Evolutionary conservation across 768 basidiomycete species (phyloP).

Genomic region (Paxillus involutus): DNA sequence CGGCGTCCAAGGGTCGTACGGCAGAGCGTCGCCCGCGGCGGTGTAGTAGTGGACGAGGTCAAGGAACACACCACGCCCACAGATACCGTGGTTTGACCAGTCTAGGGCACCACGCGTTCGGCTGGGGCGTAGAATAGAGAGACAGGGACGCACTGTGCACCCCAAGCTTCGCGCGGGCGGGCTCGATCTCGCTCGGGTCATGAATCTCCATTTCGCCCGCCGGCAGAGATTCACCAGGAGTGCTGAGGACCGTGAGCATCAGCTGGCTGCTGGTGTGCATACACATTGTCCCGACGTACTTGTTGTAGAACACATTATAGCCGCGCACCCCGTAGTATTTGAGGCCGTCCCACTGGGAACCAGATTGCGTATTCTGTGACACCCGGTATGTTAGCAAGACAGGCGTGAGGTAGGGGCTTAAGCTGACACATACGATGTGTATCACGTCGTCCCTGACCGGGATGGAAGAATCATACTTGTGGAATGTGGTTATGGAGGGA

Average conservation of each 20-base stretch:
- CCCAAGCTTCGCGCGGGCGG: conserved; percentile 49
- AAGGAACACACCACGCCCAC: conserved; percentile 65
- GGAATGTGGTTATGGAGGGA: conserved; percentile 49
- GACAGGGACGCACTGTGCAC: conserved; percentile 58
- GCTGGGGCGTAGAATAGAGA: neutral
- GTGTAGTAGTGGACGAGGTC: conserved; percentile 60
- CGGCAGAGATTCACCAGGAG: conserved; percentile 41
- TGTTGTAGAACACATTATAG: conserved; percentile 62
- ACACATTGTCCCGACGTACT: conserved; percentile 34
- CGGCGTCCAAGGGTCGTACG: conserved; percentile 65
- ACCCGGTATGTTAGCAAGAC: neutral
- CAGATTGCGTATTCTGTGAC: conserved; percentile 65
- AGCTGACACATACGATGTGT: conserved; percentile 44
- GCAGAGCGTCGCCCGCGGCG: conserved; percentile 37
- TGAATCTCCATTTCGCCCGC: conserved; percentile 46
- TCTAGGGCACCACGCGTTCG: conserved; percentile 35
- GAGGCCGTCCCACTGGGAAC: conserved; percentile 70
- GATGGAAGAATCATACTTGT: conserved; percentile 11
- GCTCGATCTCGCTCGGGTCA: conserved; percentile 50
- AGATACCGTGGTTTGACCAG: conserved; percentile 71
- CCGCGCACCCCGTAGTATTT: conserved; percentile 55
- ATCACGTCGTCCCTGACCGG: conserved; percentile 47
- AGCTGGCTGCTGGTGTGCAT: neutral
- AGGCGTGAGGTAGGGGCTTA: neutral
- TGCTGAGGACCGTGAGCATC: conserved; percentile 30